Evolutionary conservation across 2,329 filamentous ascomycete genomes (phyloP).

Genomic region (Pyricularia sp.): DNA sequence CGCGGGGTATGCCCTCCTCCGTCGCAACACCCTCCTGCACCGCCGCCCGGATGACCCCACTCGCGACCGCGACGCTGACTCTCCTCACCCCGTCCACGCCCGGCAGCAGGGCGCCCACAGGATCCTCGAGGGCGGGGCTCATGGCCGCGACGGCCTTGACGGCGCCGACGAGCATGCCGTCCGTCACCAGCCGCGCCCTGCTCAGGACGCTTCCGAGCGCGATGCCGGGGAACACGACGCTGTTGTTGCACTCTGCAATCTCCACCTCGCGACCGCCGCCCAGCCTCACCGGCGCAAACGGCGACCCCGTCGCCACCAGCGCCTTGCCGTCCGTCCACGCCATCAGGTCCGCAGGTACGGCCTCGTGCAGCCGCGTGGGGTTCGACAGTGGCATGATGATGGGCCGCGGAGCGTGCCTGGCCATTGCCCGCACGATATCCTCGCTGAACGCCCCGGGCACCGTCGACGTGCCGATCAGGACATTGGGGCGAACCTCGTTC

Average conservation of each 20-base stretch:
- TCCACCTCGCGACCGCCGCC: constrained; percentile 35
- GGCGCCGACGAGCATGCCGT: constrained; percentile 75
- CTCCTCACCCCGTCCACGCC: constrained; percentile 66
- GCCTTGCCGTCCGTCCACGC: constrained; percentile 71
- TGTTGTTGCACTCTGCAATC: constrained; percentile 80
- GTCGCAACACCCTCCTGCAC: constrained; percentile 59
- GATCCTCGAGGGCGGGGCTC: constrained; percentile 58
- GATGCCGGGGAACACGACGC: constrained; percentile 76
- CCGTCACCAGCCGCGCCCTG: constrained; percentile 56
- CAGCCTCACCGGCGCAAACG: constrained; percentile 64
- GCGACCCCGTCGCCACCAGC: constrained; percentile 74
- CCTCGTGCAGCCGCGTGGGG: constrained; percentile 76
- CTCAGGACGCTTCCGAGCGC: constrained; percentile 70
- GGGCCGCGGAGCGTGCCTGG: constrained; percentile 60
- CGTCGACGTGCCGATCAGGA: constrained; percentile 78
- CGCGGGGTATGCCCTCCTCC: constrained; percentile 55
- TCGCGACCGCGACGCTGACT: constrained; percentile 70
- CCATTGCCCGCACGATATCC: constrained; percentile 67
- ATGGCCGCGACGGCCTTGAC: constrained; percentile 62
- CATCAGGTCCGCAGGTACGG: constrained; percentile 65
- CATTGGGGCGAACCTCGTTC: constrained; percentile 64
- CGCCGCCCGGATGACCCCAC: constrained; percentile 63
- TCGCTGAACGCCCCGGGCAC: constrained; percentile 68
- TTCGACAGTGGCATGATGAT: constrained; percentile 77
- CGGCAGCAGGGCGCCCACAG: constrained; percentile 54